phyloP scores from a whole-genome alignment of 352 stramenopile species.

The Pythium apleroticum region DNA sequence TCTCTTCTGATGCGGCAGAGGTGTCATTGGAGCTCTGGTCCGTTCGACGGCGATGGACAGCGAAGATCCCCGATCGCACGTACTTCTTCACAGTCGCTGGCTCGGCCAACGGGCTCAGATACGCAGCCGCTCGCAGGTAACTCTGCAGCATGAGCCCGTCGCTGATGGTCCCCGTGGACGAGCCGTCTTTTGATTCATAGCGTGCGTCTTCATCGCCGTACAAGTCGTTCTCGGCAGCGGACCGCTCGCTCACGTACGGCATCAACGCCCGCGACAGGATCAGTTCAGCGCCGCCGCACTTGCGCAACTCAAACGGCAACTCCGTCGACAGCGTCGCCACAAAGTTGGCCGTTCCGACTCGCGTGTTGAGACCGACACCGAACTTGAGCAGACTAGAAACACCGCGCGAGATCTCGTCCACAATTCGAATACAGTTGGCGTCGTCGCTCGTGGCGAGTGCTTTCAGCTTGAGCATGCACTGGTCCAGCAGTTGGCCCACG shows the following conservation, averaged over 20 bases:
- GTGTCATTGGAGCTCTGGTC: background rate
- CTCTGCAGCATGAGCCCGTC: conserved; percentile 71
- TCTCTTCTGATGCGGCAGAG: background rate
- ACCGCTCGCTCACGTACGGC: conserved; percentile 57
- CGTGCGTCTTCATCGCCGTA: conserved; percentile 66
- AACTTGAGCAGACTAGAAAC: conserved; percentile 64
- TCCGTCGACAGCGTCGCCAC: conserved; percentile 64
- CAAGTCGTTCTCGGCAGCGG: conserved; percentile 64
- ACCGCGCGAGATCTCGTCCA: conserved; percentile 52
- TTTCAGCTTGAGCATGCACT: conserved; percentile 57
- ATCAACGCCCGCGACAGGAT: conserved; percentile 57
- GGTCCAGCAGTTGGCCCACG: conserved; percentile 68
- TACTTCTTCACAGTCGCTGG: conserved; percentile 45
- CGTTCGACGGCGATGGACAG: conserved; percentile 28
- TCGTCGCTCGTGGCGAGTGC: conserved; percentile 36
- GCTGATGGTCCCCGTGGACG: conserved; percentile 26
- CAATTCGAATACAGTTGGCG: conserved; percentile 41
- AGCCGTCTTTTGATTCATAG: conserved; percentile 31
- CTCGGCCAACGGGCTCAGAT: conserved; percentile 62
- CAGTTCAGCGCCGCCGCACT: conserved; percentile 56
- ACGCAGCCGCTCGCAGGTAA: conserved; percentile 75
- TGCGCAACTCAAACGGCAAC: conserved; percentile 69
- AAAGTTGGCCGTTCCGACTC: conserved; percentile 78
- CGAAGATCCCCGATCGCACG: conserved; percentile 73
- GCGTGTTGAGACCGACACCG: conserved; percentile 80